phyloP scores from a whole-genome alignment of 257 asterid genomes.

The Nicotiana otophora region DNA sequence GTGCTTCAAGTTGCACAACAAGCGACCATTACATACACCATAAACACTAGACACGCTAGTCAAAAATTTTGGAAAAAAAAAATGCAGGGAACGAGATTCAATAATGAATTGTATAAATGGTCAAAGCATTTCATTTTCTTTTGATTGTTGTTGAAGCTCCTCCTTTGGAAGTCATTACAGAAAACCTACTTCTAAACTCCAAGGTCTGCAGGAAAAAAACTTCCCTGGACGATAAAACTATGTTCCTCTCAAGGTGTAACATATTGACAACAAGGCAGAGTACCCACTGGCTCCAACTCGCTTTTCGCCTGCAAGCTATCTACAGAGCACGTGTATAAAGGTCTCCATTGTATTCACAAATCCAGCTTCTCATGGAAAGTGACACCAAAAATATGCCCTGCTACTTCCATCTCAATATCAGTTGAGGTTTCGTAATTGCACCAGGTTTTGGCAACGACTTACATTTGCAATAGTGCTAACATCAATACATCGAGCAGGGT shows the following conservation, averaged over 20 bases:
- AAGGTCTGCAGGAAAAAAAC: conserved; percentile 6
- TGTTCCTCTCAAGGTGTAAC: conserved; percentile 9
- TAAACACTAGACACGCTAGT: neutral
- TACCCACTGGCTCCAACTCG: conserved; percentile 19
- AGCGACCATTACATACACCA: neutral
- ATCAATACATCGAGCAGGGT: neutral
- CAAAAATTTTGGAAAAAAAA: neutral
- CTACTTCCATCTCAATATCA: conserved; percentile 6
- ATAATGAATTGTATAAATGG: conserved; percentile 4
- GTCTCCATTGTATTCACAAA: neutral
- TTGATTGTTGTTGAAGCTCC: conserved; percentile 8
- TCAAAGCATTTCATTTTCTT: conserved; percentile 5
- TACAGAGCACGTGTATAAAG: neutral
- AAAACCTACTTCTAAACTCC: conserved; percentile 30
- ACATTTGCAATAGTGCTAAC: conserved; percentile 8
- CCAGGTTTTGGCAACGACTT: neutral
- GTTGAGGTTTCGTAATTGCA: neutral
- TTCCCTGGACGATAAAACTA: conserved; percentile 11
- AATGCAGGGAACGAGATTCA: neutral
- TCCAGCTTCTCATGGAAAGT: conserved; percentile 5
- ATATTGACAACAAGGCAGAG: conserved; percentile 9
- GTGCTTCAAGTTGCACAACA: neutral
- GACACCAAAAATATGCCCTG: conserved; percentile 5
- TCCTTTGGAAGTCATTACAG: conserved; percentile 3
- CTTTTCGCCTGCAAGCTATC: conserved; percentile 16